Conservation (phyloP, 768 basidiomycete genomes). For the Pholiota microspora region DNA sequence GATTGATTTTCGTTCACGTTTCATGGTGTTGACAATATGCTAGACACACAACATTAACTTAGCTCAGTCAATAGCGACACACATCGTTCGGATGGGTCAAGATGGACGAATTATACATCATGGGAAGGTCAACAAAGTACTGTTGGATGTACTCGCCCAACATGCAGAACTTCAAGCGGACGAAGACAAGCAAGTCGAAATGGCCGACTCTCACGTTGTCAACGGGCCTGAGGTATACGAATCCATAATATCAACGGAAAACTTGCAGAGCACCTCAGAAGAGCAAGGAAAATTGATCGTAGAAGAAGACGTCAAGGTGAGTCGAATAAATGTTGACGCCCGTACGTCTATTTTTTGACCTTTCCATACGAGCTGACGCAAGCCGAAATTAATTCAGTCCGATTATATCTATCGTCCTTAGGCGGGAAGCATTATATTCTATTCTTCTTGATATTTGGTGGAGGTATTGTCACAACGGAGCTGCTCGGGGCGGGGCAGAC, state of each 20-base stretch:
- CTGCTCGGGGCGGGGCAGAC: constrained; percentile 30
- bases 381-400: constrained; percentile 19
- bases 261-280: constrained; percentile 25
- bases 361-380: neutral
- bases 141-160: constrained; percentile 58
- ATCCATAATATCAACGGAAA: neutral
- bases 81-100: constrained; percentile 50
- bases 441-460: constrained; percentile 30
- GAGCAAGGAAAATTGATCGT: constrained; percentile 55
- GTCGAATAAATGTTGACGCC: constrained; percentile 49
- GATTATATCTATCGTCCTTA: constrained; percentile 24
- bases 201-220: no score
- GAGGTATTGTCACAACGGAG: constrained; percentile 25
- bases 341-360: neutral
- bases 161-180: no score
- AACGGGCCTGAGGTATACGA: no score
- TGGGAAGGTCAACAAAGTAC: constrained; percentile 45
- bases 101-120: constrained; percentile 51
- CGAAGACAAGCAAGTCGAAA: no score
- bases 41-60: constrained; percentile 51
- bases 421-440: constrained; percentile 29
- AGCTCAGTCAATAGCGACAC: constrained; percentile 48
- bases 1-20: neutral
- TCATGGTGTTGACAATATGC: neutral
- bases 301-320: constrained; percentile 59